These are phyloP conservation scores for Serendipita vermifera DNA, from an alignment of 768 basidiomycete genomes.

Conservation along the genomic window DNA sequence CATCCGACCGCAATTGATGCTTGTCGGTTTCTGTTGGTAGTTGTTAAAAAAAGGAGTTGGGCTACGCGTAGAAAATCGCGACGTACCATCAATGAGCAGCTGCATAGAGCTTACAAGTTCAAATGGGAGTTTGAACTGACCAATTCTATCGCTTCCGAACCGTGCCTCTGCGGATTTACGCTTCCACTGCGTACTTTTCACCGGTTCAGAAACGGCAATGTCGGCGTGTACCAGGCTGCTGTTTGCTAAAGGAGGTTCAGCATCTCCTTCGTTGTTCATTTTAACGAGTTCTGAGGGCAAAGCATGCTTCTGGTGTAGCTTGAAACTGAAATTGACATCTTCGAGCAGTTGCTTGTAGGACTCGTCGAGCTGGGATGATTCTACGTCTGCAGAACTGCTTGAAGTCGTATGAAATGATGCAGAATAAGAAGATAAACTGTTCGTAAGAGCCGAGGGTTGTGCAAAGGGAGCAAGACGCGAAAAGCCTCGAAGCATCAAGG, in stretches of 20 bases:
- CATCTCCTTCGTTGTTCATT: not conserved
- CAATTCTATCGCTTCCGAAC: constrained; percentile 63
- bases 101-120: constrained; percentile 59
- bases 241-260: not conserved
- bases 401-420: not conserved
- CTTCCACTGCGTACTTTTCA: constrained; percentile 13
- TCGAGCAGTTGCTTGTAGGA: not conserved
- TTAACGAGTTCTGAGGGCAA: no score
- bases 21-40: constrained; percentile 45
- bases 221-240: not conserved
- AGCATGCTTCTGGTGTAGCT: not conserved
- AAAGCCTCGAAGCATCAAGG: no score
- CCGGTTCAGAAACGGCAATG: not conserved
- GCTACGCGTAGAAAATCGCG: not conserved
- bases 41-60: constrained; percentile 14
- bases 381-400: not conserved
- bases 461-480: no score
- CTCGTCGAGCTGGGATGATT: not conserved
- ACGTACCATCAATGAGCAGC: constrained; percentile 39
- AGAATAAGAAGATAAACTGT: not conserved
- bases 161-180: constrained; percentile 70
- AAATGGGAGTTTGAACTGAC: constrained; percentile 55
- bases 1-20: constrained; percentile 51
- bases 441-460: not conserved
- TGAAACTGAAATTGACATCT: not conserved